Base-by-base conservation (phyloP, 1,139 yeast species). In the Williopsis jadinii region DNA sequence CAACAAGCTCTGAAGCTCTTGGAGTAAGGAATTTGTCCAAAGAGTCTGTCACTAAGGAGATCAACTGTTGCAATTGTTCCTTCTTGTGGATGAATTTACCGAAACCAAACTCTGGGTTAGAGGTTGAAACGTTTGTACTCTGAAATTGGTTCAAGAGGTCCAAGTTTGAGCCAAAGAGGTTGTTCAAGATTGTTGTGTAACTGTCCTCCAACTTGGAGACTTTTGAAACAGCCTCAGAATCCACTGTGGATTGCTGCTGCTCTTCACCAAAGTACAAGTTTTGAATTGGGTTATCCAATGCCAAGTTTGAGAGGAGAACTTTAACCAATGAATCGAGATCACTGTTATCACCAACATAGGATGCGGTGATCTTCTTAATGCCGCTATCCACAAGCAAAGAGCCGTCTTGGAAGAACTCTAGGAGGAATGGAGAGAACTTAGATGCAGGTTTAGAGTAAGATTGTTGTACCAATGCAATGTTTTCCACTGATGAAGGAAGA, bases 21-120 rank as follows among this genome's bases (percentile, higher is more conserved):
- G 68, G 61, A 15, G 78, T 59, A 36, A 67, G 59, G 53, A 77
- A 73, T 39, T 70, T 66, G 52, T 77, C 77, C 34, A 84, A 60
- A 3, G 80, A 66, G 6, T 56, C 48, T 48, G 71, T 68, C n/a
- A 80, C 79, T 46, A 71, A 59, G 4, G 64, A 60, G 30, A 75
- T 56, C 51, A 84, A 69, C 31, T 65, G 60, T 27, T 64, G 56
- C 42, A 75, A 71, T 48, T 73, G 68, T 53, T 80, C 78, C 54
- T 77, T 72, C 34, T 67, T 67, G 37, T 73, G 75, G 53, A 88
- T 64, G 56, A 71, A 87, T 31, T 78, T 68, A 62, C 98, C 98
- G 52, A 75, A 86, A 3, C 97, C 96, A 58, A 68, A 88, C 62
- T 88, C 97, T 10, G 97, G 97, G 48, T 70, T 73, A 13, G 79